phyloP scores from a whole-genome alignment of 2,329 filamentous ascomycete genomes.

The Sordariomycetes sp. region DNA sequence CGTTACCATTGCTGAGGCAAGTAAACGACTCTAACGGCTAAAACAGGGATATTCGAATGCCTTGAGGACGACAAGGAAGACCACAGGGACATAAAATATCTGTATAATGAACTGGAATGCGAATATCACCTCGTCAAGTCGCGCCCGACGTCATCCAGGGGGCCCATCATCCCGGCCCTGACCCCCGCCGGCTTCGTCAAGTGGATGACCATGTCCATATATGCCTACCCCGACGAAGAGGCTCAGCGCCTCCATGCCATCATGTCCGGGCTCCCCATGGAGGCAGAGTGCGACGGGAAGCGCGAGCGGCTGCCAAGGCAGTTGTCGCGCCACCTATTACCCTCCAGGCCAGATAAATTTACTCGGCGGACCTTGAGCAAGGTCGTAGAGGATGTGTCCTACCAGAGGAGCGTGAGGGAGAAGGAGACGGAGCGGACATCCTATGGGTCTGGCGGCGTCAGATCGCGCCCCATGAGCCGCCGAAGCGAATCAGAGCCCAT shows the following conservation, averaged over 20 bases:
- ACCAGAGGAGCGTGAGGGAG: not conserved
- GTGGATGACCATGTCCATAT: constrained; percentile 65
- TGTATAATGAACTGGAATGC: constrained; percentile 44
- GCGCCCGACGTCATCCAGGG: constrained; percentile 28
- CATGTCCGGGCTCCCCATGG: constrained; percentile 60
- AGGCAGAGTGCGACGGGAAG: constrained; percentile 41
- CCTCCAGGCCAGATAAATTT: constrained; percentile 42
- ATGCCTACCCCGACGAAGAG: constrained; percentile 67
- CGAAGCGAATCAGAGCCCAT: not conserved
- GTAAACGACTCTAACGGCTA: constrained; percentile 23
- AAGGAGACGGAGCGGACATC: not conserved
- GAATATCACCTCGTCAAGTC: constrained; percentile 57
- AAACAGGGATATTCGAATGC: constrained; percentile 41
- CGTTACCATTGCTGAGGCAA: constrained; percentile 15
- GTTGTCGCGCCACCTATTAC: constrained; percentile 63
- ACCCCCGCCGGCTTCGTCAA: constrained; percentile 57
- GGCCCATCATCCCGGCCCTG: constrained; percentile 50
- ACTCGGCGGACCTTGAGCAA: constrained; percentile 50
- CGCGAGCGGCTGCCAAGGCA: constrained; percentile 71
- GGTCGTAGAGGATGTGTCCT: constrained; percentile 33
- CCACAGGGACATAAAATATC: constrained; percentile 30
- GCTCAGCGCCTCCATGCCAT: constrained; percentile 58
- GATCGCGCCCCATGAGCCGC: not conserved
- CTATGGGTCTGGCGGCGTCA: not conserved
- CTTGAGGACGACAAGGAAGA: constrained; percentile 11